These are phyloP conservation scores for Chytriomyces sp. DNA, from an alignment of 192 early-diverging fungal species.

Conservation along the genomic window DNA sequence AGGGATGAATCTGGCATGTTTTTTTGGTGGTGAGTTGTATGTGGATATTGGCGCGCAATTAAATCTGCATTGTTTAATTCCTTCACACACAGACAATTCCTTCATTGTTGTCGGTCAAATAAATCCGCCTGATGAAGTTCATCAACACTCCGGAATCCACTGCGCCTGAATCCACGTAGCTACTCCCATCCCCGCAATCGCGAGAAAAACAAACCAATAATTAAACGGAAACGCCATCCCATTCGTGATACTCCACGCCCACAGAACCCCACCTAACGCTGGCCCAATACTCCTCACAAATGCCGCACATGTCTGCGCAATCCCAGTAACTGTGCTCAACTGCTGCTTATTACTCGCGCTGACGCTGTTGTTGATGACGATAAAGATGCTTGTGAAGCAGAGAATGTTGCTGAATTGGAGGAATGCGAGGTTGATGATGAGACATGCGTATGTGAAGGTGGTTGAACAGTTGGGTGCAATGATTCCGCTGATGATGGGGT, in stretches of 20 bases:
- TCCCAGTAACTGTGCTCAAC: slow-evolving; percentile 17
- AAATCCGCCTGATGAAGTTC: too few species aligned
- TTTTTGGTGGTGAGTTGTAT: neutral
- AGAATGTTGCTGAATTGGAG: slow-evolving; percentile 25
- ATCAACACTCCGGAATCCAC: neutral
- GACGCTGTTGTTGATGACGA: slow-evolving; percentile 18
- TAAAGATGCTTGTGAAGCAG: slow-evolving; percentile 20
- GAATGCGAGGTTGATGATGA: slow-evolving; percentile 14
- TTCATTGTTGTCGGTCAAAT: too few species aligned
- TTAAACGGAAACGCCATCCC: slow-evolving; percentile 19
- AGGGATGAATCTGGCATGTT: neutral
- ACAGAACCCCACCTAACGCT: slow-evolving; percentile 20
- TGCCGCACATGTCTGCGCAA: slow-evolving; percentile 20
- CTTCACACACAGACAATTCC: too few species aligned
- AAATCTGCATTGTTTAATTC: too few species aligned
- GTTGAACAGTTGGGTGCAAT: neutral
- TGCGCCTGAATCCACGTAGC: neutral
- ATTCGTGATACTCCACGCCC: slow-evolving; percentile 27
- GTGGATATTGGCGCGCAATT: too few species aligned
- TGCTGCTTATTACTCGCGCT: neutral
- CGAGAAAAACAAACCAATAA: slow-evolving; percentile 29
- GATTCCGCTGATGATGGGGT: slow-evolving; percentile 6
- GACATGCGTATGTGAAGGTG: neutral
- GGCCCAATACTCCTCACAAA: slow-evolving; percentile 28
- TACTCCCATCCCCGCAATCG: neutral